Base-by-base conservation (phyloP, 2,329 filamentous ascomycete species). In the Dryadomyces sulphureus region DNA sequence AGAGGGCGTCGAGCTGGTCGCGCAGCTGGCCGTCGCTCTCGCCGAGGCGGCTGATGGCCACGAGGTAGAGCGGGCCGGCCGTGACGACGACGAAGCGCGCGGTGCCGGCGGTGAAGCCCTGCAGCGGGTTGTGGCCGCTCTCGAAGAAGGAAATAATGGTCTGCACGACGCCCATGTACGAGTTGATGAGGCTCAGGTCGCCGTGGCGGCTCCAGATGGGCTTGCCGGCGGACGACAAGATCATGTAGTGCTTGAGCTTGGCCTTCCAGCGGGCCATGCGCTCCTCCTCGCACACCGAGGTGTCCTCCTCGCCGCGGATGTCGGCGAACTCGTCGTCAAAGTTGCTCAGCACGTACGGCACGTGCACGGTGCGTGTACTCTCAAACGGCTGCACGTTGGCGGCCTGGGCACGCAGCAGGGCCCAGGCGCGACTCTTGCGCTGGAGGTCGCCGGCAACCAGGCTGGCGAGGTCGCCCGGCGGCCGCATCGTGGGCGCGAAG, bases 131-230 rank as follows among this genome's bases (percentile, higher is more conserved):
- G 47, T 83, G 75, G 8, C 81, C 75, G 40, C 80, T 80, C 59
- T 94, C 83, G 58, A 93, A 96, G 60, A 95, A 95, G 1, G 92
- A 96, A 51, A 98, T 94, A 55, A 98, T 90, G 38, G 92, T 98
- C 60, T 96, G 92, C 2, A 95, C 81, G 17, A 98, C 82, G 36
- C 92, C 92, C 60, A 96, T 90, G 55, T 92, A 95, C 43, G 84
- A 84, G 55, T 93, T 94, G 59, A 96, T 87, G 38, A 96, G 68
- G 46, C 82, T 79, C 53, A 94, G 74, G 54, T 95, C 87, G 36
- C 93, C 92, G 59, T 98, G 90, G 42, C 93, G 77, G 57, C 88
- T 96, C 71, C 90, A 98, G 42, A 98, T 93, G 11, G 92, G 93
- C 61, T 98, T 98, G 19, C 92, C 92, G 9, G 93, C 90, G 14